These are phyloP conservation scores for Hemisphaericaspora nanyangensis DNA, from an alignment of 805 yeast species.

Conservation along the genomic window DNA sequence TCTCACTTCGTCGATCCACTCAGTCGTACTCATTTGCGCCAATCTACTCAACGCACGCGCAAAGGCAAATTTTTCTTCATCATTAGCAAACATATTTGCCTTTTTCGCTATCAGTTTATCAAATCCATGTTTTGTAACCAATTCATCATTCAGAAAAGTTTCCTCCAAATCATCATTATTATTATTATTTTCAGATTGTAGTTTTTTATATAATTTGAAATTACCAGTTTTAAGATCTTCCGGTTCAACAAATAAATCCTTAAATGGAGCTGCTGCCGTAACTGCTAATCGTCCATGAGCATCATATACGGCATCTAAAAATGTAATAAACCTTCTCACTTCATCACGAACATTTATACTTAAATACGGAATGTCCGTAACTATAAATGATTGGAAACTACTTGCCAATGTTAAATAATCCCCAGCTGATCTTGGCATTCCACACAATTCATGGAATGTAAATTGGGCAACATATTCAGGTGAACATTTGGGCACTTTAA, in stretches of 20 bases:
- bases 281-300: slow-evolving; percentile 84
- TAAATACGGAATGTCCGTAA: slow-evolving; percentile 89
- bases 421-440: slow-evolving; percentile 85
- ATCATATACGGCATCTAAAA: slow-evolving; percentile 93
- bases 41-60: slow-evolving; percentile 90
- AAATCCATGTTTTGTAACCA: slow-evolving; percentile 75
- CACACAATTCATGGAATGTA: slow-evolving; percentile 83
- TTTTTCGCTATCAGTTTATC: slow-evolving; percentile 66
- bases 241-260: slow-evolving; percentile 81
- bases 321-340: slow-evolving; percentile 89
- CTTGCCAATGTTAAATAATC: slow-evolving; percentile 85
- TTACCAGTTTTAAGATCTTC: slow-evolving; percentile 52
- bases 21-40: slow-evolving; percentile 89
- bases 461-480: slow-evolving; percentile 86
- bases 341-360: slow-evolving; percentile 76
- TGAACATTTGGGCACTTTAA: slow-evolving; percentile 70
- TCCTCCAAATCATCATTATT: slow-evolving; percentile 34
- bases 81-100: slow-evolving; percentile 78
- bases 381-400: slow-evolving; percentile 70
- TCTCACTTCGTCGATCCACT: slow-evolving; percentile 67
- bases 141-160: slow-evolving; percentile 50
- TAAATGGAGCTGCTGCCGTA: slow-evolving; percentile 82
- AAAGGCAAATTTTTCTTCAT: slow-evolving; percentile 95
- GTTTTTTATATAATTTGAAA: slow-evolving; percentile 38
- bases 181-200: too few species aligned